phyloP scores from a whole-genome alignment of 192 early-diverging fungal species.

The Backusella circina region DNA sequence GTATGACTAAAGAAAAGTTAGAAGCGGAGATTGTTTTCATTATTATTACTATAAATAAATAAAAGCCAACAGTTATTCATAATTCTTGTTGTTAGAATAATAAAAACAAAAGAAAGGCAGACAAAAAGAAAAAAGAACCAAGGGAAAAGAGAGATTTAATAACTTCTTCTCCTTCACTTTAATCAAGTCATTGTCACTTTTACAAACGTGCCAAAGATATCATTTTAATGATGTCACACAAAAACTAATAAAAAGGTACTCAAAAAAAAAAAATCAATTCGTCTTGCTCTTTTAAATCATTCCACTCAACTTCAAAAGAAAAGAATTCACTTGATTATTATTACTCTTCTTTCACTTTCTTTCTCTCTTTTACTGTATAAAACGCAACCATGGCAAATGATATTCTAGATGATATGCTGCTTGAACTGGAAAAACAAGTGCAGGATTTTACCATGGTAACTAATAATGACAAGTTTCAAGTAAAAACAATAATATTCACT shows the following conservation, averaged over 20 bases:
- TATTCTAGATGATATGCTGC: not conserved
- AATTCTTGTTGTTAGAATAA: not conserved
- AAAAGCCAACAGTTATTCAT: not conserved
- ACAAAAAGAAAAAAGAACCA: not conserved
- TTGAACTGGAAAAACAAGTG: not conserved
- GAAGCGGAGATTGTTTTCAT: not conserved
- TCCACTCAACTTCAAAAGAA: not conserved
- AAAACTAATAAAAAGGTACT: not conserved
- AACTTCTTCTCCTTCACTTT: not conserved
- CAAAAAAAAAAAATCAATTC: not conserved
- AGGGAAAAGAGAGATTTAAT: not conserved
- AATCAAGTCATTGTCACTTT: not conserved
- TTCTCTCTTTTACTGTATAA: not conserved
- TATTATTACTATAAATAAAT: not conserved
- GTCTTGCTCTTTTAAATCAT: not conserved
- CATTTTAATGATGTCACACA: constrained; percentile 1
- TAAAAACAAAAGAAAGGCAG: not conserved
- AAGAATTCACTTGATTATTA: not conserved
- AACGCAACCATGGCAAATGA: not conserved
- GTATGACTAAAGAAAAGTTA: not conserved
- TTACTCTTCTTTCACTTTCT: not conserved
- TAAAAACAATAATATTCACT: not conserved
- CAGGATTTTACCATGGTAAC: not conserved
- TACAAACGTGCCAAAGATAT: not conserved
- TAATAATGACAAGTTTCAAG: not conserved